Base-by-base conservation (phyloP, 2,329 filamentous ascomycete species). In the Corynespora cassiicola region DNA sequence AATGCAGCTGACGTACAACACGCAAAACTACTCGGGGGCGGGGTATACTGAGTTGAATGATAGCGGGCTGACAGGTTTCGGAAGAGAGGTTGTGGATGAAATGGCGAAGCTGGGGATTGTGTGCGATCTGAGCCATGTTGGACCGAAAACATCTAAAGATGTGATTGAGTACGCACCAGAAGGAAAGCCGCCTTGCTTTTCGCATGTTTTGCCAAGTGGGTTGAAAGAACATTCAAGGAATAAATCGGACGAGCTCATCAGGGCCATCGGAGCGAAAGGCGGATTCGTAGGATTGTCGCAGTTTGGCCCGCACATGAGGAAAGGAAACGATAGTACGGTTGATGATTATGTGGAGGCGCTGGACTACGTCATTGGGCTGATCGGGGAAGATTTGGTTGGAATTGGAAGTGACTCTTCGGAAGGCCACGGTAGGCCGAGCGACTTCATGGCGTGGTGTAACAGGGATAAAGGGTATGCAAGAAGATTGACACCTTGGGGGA, bases 1-100 rank as follows among this genome's bases (percentile, higher is more conserved):
- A 45, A 72, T 72, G 69, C 69, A 72, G 47, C 56, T 73, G 29
- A 72, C 69, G 1, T 72, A 71, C 56, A 73, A 72, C 36, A 70
- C 68, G 5, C 67, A 72, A 29, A 72, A 72, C 45, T 72, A 72
- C 54, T 66, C 63, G 6, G 68, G 69, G 6, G 62, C 66, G 2
- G 68, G 69, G 1, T 72, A 71, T 45, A 69, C 68, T 0, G 69
- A 72, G 45, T 37, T 63, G 3, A 54, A 58, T 12, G 69, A 70
- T 47, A 58, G 56, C 7, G 68, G 66, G 0, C 50, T 71, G 14
- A 70, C 68, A 0, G 68, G 65, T 0, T 68, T 69, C 27, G 63
- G 65, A 6, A 50, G 51, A 12, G 47, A 68, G 31, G 64, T 67
- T 2, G 60, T 68, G 1, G 46, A 50, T 7, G 61, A 67, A 35